A percentile compares a stretch with the other conserved stretches of the same genome.
Conservation (phyloP, 495 filamentous ascomycete species). For the Neurospora sp. region DNA sequence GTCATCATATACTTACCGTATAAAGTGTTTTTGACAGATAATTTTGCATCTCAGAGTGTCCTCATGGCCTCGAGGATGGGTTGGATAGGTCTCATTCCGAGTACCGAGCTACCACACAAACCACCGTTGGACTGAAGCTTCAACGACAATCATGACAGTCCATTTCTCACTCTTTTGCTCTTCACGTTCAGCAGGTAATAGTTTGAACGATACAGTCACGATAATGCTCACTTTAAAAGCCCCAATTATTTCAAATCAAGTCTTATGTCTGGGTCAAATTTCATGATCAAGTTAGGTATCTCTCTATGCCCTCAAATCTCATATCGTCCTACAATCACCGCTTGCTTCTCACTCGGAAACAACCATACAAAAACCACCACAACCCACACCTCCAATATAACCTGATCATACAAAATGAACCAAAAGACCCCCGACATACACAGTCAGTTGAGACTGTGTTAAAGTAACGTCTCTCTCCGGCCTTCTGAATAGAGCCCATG, state of each 20-base stretch:
- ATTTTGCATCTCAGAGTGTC: not conserved
- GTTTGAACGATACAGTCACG: not conserved
- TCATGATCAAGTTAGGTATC: not conserved
- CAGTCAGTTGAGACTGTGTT: not conserved
- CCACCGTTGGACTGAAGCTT: not conserved
- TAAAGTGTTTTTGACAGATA: not conserved
- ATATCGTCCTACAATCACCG: not conserved
- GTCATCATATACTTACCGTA: too few species aligned
- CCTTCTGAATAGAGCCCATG: too few species aligned
- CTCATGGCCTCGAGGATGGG: not conserved
- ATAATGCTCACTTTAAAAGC: not conserved
- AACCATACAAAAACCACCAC: not conserved
- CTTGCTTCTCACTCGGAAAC: not conserved
- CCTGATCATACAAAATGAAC: not conserved
- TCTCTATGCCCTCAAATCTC: not conserved
- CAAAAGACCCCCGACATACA: not conserved
- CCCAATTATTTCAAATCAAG: not conserved
- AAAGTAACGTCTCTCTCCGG: not conserved
- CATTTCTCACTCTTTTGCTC: not conserved
- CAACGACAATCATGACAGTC: not conserved
- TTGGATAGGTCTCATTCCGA: not conserved
- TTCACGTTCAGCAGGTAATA: not conserved
- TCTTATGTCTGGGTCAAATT: not conserved
- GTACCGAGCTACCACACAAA: not conserved
- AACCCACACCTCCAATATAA: not conserved